A percentile compares a stretch with the other conserved stretches of the same genome.
Conservation (phyloP, 164 flowering plant genomes). For the Vitis rotundifolia region DNA sequence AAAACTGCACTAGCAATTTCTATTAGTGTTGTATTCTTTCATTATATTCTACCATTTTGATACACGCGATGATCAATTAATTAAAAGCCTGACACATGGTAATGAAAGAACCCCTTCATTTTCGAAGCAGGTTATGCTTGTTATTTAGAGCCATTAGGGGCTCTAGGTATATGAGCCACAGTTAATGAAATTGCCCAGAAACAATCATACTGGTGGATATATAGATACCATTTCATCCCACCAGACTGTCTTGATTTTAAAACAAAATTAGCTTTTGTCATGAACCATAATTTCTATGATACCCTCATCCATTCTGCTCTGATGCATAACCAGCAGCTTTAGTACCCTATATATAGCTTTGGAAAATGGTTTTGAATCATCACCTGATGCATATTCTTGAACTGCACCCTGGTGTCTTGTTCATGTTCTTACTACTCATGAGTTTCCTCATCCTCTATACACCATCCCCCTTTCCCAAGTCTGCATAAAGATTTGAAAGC, state of each 20-base stretch:
- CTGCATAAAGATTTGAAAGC: conserved; percentile 53
- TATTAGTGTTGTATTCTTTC: too few relatives aligned
- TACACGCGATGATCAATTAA: too few relatives aligned
- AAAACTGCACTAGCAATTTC: too few relatives aligned
- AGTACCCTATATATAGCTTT: conserved; percentile 32
- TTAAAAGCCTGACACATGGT: too few relatives aligned
- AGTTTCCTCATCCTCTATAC: conserved; percentile 49
- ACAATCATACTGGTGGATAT: too few relatives aligned
- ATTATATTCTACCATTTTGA: conserved; percentile 15
- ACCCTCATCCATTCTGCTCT: conserved; percentile 9
- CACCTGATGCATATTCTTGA: conserved; percentile 46
- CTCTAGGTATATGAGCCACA: too few relatives aligned
- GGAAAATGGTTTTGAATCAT: conserved; percentile 41
- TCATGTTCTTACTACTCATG: conserved; percentile 42
- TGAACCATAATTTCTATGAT: not conserved
- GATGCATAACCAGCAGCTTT: conserved; percentile 35
- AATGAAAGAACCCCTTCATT: too few relatives aligned
- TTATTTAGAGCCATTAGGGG: too few relatives aligned
- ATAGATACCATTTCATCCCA: not conserved
- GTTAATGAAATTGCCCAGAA: too few relatives aligned
- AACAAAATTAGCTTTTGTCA: not conserved
- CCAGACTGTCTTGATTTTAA: not conserved
- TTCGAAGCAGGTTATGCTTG: too few relatives aligned
- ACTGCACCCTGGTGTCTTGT: conserved; percentile 56
- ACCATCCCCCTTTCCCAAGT: conserved; percentile 46